phyloP scores from a whole-genome alignment of 805 yeast genomes.

The Saccharomycopsis amapae region DNA sequence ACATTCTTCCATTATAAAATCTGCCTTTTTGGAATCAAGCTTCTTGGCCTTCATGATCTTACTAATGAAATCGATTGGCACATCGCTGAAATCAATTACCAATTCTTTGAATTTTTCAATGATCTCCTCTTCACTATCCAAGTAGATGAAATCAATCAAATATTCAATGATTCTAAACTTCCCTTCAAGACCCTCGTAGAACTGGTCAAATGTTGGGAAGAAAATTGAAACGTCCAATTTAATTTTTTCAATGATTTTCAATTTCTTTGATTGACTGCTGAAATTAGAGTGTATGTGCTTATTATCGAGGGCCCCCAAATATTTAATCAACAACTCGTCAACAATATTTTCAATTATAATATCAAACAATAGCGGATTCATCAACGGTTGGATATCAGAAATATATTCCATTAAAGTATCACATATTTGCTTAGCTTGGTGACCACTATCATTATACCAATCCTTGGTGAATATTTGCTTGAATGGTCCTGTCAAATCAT shows the following conservation, averaged over 20 bases:
- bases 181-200: conserved; percentile 35
- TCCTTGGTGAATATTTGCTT: conserved; percentile 53
- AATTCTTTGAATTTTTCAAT: conserved; percentile 54
- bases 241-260: conserved; percentile 43
- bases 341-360: conserved; percentile 46
- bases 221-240: conserved; percentile 55
- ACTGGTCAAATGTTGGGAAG: conserved; percentile 44
- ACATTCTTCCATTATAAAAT: conserved; percentile 18
- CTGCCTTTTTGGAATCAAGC: conserved; percentile 12
- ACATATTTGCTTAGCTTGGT: conserved; percentile 51
- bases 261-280: conserved; percentile 30
- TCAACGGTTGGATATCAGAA: conserved; percentile 48
- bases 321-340: conserved; percentile 44
- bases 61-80: conserved; percentile 63
- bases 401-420: conserved; percentile 74
- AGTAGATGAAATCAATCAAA: conserved; percentile 47
- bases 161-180: conserved; percentile 55
- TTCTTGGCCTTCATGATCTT: conserved; percentile 45
- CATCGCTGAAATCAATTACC: conserved; percentile 62
- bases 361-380: conserved; percentile 48
- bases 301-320: conserved; percentile 40
- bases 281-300: conserved; percentile 36
- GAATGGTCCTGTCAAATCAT: conserved; percentile 61
- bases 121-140: conserved; percentile 40
- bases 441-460: conserved; percentile 59